These are phyloP conservation scores for Paraconiothyrium sp. DNA, from an alignment of 2,329 filamentous ascomycete genomes.

Conservation along the genomic window DNA sequence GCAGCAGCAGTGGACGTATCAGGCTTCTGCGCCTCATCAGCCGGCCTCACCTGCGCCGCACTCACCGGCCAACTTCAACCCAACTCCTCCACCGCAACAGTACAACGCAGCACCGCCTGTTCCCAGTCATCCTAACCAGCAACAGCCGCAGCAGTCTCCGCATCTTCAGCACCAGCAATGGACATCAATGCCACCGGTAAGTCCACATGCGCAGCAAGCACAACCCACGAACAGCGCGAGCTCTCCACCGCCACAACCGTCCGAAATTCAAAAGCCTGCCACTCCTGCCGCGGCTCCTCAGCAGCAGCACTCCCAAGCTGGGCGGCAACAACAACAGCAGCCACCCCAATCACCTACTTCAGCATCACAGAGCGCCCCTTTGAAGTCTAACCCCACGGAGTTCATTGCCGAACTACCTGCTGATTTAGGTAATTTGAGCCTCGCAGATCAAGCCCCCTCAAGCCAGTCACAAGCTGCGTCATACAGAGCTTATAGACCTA, in stretches of 20 bases:
- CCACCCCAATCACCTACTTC: constrained; percentile 27
- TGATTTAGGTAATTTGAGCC: constrained; percentile 39
- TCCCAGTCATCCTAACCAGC: constrained; percentile 25
- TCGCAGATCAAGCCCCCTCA: constrained; percentile 19
- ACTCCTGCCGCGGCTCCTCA: constrained; percentile 21
- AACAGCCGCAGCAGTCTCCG: constrained; percentile 20
- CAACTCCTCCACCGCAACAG: constrained; percentile 24
- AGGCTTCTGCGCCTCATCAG: constrained; percentile 9
- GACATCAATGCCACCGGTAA: constrained; percentile 29
- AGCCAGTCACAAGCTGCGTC: constrained; percentile 21
- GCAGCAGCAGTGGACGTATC: constrained; percentile 24
- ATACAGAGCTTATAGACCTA: constrained; percentile 44
- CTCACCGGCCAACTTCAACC: constrained; percentile 19
- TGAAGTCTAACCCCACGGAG: constrained; percentile 29
- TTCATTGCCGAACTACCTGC: constrained; percentile 49
- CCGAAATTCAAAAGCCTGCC: constrained; percentile 21
- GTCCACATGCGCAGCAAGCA: constrained; percentile 25
- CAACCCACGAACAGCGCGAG: constrained; percentile 27
- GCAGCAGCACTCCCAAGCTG: constrained; percentile 16
- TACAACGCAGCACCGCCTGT: constrained; percentile 22
- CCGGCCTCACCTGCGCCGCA: constrained; percentile 20
- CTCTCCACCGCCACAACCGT: constrained; percentile 29
- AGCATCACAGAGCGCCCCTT: constrained; percentile 18
- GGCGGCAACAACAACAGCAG: constrained; percentile 13
- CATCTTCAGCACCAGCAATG: constrained; percentile 35